These are phyloP conservation scores for Pestalotiopsis sp. DNA, from an alignment of 2,329 filamentous ascomycete species.

Conservation along the genomic window DNA sequence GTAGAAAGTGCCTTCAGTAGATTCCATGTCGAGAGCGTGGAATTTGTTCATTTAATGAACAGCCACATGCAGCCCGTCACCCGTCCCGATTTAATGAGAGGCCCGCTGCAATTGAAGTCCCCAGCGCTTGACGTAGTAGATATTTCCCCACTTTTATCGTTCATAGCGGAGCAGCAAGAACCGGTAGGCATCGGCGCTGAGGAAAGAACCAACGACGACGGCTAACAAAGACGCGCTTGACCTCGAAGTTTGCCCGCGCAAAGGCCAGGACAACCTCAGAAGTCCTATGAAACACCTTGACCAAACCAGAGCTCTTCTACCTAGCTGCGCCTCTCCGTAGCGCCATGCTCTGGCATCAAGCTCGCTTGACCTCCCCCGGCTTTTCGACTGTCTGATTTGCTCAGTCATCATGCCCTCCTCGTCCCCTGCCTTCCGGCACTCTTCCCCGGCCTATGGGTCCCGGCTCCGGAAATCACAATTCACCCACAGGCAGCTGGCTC, in stretches of 20 bases:
- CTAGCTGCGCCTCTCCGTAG: background rate
- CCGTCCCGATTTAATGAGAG: background rate
- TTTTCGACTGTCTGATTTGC: background rate
- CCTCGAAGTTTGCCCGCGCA: too few relatives aligned
- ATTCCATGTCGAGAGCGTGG: background rate
- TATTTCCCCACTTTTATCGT: conserved; percentile 10
- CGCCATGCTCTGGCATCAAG: background rate
- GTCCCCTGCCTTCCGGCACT: conserved; percentile 20
- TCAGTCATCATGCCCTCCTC: conserved; percentile 5
- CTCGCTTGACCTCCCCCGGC: background rate
- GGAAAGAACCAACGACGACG: background rate
- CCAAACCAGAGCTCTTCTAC: background rate
- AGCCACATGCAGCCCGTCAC: too few relatives aligned
- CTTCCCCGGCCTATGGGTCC: conserved; percentile 36
- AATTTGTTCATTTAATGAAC: too few relatives aligned
- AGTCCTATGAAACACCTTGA: background rate
- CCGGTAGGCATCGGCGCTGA: background rate
- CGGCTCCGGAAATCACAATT: conserved; percentile 66
- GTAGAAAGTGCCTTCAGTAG: background rate
- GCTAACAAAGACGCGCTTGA: background rate
- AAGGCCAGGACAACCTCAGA: too few relatives aligned
- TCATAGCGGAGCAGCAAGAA: background rate
- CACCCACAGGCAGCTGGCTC: conserved; percentile 80
- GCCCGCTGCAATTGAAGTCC: background rate
- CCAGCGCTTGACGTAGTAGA: conserved; percentile 12